Evolutionary conservation across 2,329 filamentous ascomycete species (phyloP).

Genomic region (Aspergillus neoniger): DNA sequence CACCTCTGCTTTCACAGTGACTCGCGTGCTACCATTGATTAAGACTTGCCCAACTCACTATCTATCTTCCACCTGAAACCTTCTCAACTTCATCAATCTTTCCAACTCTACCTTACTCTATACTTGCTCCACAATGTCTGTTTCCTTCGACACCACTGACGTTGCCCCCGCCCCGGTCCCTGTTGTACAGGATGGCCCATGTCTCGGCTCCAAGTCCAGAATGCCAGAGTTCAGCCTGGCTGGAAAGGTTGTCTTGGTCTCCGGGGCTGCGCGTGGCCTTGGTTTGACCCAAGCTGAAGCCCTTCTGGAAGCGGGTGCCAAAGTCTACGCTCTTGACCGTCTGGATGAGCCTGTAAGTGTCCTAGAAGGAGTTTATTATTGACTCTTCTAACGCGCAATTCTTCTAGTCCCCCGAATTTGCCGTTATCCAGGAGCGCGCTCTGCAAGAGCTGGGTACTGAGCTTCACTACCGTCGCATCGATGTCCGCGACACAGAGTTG

Average conservation of each 20-base stretch:
- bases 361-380: neutral
- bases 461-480: conserved; percentile 74
- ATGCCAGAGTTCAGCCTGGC: conserved; percentile 76
- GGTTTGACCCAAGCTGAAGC: conserved; percentile 74
- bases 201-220: conserved; percentile 36
- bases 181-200: conserved; percentile 28
- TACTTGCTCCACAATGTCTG: conserved; percentile 30
- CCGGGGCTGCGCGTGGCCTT: conserved; percentile 70
- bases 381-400: neutral
- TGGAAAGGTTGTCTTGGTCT: conserved; percentile 70
- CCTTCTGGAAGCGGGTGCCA: conserved; percentile 73
- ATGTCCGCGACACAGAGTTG: conserved; percentile 70
- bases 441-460: conserved; percentile 65
- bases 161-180: conserved; percentile 29
- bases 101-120: neutral
- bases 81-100: neutral
- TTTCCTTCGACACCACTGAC: conserved; percentile 35
- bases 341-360: conserved; percentile 40
- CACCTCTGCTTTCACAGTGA: neutral
- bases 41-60: too few species aligned
- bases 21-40: neutral
- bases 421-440: conserved; percentile 64
- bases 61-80: neutral
- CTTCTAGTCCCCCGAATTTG: conserved; percentile 59
- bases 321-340: conserved; percentile 48